Percentiles rank a stretch among this genome's conserved stretches.
Evolutionary conservation across 768 basidiomycete genomes (phyloP).

Genomic region (Austroboletus eburneus): DNA sequence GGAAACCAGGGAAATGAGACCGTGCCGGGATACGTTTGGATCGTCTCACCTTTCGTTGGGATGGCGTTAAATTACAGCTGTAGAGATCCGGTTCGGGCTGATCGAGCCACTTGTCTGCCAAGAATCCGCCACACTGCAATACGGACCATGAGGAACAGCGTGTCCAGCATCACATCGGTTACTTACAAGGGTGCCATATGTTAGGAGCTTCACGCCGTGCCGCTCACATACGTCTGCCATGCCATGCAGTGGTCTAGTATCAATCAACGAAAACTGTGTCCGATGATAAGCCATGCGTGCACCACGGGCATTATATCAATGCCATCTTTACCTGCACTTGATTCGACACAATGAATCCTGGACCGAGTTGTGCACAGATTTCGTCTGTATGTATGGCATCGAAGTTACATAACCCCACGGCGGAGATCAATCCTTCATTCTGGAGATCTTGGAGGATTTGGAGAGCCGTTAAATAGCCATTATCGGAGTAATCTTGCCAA

Average conservation of each 20-base stretch:
- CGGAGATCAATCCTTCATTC: slow-evolving; percentile 52
- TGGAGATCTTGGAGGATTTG: slow-evolving; percentile 58
- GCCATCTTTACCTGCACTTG: slow-evolving; percentile 64
- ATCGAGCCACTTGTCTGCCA: slow-evolving; percentile 72
- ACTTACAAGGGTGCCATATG: slow-evolving; percentile 77
- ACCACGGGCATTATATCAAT: not conserved
- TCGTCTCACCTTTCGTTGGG: slow-evolving; percentile 69
- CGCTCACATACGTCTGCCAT: slow-evolving; percentile 75
- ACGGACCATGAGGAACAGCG: slow-evolving; percentile 2
- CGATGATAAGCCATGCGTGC: slow-evolving; percentile 7
- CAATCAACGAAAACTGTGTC: slow-evolving; percentile 73
- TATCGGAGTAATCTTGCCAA: slow-evolving; percentile 66
- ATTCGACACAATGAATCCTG: slow-evolving; percentile 71
- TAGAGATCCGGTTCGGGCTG: slow-evolving; percentile 70
- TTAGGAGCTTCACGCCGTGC: slow-evolving; percentile 69
- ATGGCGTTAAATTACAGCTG: slow-evolving; percentile 64
- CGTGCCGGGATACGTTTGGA: not conserved
- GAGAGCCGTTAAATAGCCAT: slow-evolving; percentile 44
- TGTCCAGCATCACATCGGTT: slow-evolving; percentile 1
- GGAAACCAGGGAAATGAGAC: not conserved
- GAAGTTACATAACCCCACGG: slow-evolving; percentile 79
- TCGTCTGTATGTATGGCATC: slow-evolving; percentile 72
- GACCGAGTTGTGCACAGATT: slow-evolving; percentile 71
- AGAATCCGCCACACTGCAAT: slow-evolving; percentile 75
- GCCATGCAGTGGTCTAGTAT: slow-evolving; percentile 70